Evolutionary conservation across 345 rosid genomes (phyloP), one percentile per base, ranked within the genome.

Genomic region (Xanthoceras sorbifolium): DNA sequence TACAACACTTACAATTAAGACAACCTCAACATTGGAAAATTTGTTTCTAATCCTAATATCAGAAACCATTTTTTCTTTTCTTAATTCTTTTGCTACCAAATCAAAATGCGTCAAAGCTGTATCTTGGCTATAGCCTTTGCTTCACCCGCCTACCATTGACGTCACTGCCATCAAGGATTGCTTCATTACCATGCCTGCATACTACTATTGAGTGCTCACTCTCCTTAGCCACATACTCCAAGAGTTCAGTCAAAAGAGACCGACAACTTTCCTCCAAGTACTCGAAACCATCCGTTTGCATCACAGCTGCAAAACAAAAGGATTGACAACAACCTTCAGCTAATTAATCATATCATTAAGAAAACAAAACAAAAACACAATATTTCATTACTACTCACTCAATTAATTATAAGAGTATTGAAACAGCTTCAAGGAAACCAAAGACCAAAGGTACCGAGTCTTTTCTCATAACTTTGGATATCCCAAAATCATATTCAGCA

Each of bases 211-310:
- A 78, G 63, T 85, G 95, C 76, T 84, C 90, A 6, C 82, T 77
- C 2, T 75, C 83, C 77, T 80, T 85, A 6, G 89, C 90, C 64
- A 88, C 93, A n/a, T 86, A 82, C 80, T 87, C 87, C 67, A 87
- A 78, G 14, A 89, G 85, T 72, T 89, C 93, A 1, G 91, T 83
- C 83, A 89, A 48, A 4, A 89, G 82, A 4, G 83, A 64, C 1
- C 88, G 90, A 59, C 93, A 89, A 76, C 93, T 89, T 82, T 84
- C 84, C 76, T 86, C 84, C 86, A 87, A 72, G 77, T 89, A 87
- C 69, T 86, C 87, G 2, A 86, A 89, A 3, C 93, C 93, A 44
- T 87, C 91, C 0, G 91, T 86, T 70, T 89, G 93, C 91, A 89
- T 89, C 80, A 86, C 93, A 74, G 93, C 93, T 89, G 85, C 76